Evolutionary conservation across 2,329 filamentous ascomycete species (phyloP).

Genomic region (Ascochyta fabae): DNA sequence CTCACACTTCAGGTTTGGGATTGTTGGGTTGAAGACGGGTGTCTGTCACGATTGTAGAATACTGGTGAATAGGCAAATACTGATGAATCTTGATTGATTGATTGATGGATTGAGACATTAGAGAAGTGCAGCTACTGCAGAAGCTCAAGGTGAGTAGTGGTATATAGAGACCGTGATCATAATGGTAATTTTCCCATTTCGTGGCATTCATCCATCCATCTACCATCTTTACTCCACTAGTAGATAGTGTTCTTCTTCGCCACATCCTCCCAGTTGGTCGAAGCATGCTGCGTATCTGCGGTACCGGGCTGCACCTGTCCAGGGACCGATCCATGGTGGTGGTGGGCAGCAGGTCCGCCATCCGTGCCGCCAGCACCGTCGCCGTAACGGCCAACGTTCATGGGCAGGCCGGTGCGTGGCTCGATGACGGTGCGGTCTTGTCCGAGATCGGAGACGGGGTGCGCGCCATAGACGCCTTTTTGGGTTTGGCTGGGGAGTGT

Average conservation of each 20-base stretch:
- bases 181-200: too few species aligned
- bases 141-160: neutral
- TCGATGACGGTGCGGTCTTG: constrained; percentile 39
- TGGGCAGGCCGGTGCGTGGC: constrained; percentile 50
- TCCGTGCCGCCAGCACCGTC: constrained; percentile 48
- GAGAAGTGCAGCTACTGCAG: neutral
- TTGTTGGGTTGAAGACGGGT: too few species aligned
- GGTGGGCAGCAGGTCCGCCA: constrained; percentile 36
- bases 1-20: too few species aligned
- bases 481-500: constrained; percentile 23
- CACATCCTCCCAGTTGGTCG: constrained; percentile 33
- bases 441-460: constrained; percentile 23
- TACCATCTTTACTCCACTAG: constrained; percentile 6
- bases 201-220: too few species aligned
- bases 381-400: constrained; percentile 51
- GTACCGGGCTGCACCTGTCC: constrained; percentile 1
- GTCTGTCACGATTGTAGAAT: too few species aligned
- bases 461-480: constrained; percentile 29
- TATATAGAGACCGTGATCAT: neutral
- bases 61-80: too few species aligned
- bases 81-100: too few species aligned
- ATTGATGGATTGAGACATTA: neutral
- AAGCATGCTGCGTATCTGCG: constrained; percentile 22
- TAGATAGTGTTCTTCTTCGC: constrained; percentile 39
- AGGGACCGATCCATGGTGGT: neutral